phyloP scores from a whole-genome alignment of 148 eudicot genomes.

The Suaeda aralocaspica region DNA sequence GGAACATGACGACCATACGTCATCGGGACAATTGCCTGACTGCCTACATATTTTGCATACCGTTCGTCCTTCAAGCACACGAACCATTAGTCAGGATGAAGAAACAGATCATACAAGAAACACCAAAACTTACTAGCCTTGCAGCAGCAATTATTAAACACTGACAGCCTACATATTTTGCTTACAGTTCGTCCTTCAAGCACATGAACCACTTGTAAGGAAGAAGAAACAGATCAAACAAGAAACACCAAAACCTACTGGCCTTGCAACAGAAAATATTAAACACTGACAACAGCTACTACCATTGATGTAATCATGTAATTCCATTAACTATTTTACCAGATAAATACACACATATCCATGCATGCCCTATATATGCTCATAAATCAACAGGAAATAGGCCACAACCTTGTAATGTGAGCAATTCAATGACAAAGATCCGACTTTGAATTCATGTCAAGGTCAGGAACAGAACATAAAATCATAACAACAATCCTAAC shows the following conservation, averaged over 20 bases:
- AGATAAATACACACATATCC: not conserved
- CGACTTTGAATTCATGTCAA: not conserved
- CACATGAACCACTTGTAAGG: conserved; percentile 5
- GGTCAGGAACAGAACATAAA: not conserved
- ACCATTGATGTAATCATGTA: too few relatives aligned
- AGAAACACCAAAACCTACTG: not conserved
- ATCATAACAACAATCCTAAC: not conserved
- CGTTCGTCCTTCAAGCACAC: conserved; percentile 69
- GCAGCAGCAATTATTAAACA: too few relatives aligned
- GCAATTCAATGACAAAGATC: not conserved
- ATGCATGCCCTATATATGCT: not conserved
- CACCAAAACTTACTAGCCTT: too few relatives aligned
- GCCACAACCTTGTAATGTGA: not conserved
- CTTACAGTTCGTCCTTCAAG: conserved; percentile 82
- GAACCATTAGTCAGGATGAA: not conserved
- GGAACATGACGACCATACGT: conserved; percentile 91
- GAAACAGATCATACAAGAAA: conserved; percentile 4
- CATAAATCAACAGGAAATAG: not conserved
- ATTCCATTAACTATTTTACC: not conserved
- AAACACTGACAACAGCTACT: too few relatives aligned
- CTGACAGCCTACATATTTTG: conserved; percentile 58
- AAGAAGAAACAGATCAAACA: conserved; percentile 6
- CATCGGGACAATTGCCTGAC: conserved; percentile 87
- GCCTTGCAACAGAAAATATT: too few relatives aligned
- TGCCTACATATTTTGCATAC: conserved; percentile 79